Conservation (phyloP, 1,139 yeast species). For the Blastobotrys apis region DNA sequence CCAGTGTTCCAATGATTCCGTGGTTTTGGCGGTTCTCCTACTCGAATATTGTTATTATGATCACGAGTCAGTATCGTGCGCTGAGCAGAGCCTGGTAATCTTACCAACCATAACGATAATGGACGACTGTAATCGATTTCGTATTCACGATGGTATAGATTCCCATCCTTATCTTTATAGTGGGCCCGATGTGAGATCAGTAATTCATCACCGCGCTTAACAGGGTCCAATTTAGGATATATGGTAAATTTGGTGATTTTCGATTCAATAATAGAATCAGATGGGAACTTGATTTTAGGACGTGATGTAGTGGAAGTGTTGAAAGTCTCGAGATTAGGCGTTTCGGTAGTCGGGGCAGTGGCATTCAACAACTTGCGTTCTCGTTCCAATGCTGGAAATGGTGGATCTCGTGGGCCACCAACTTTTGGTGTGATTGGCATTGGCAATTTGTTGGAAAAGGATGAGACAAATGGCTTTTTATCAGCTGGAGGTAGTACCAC, state of each 20-base stretch:
- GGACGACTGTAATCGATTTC: slow-evolving; percentile 10
- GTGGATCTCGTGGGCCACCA: slow-evolving; percentile 9
- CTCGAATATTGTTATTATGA: slow-evolving; percentile 3
- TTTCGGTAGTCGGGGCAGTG: background rate
- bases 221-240: slow-evolving; percentile 3
- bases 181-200: slow-evolving; percentile 8
- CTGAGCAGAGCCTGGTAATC: slow-evolving; percentile 8
- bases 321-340: background rate
- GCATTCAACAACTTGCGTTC: slow-evolving; percentile 1
- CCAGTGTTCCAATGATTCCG: too few relatives aligned
- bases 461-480: background rate
- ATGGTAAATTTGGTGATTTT: background rate
- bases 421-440: background rate
- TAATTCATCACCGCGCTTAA: slow-evolving; percentile 7
- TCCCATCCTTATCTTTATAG: slow-evolving; percentile 7
- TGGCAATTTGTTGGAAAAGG: slow-evolving; percentile 1
- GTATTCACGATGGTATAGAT: slow-evolving; percentile 10
- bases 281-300: background rate
- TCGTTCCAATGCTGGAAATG: slow-evolving; percentile 2
- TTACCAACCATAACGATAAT: slow-evolving; percentile 8
- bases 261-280: background rate
- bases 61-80: slow-evolving; percentile 8
- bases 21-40: slow-evolving; percentile 8
- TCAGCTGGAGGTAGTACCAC: slow-evolving; percentile 8
- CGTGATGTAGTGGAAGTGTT: too few relatives aligned